Percentiles rank a stretch among this genome's conserved stretches.
phyloP scores from a whole-genome alignment of 106 monocot genomes.

The Vanilla planifolia region DNA sequence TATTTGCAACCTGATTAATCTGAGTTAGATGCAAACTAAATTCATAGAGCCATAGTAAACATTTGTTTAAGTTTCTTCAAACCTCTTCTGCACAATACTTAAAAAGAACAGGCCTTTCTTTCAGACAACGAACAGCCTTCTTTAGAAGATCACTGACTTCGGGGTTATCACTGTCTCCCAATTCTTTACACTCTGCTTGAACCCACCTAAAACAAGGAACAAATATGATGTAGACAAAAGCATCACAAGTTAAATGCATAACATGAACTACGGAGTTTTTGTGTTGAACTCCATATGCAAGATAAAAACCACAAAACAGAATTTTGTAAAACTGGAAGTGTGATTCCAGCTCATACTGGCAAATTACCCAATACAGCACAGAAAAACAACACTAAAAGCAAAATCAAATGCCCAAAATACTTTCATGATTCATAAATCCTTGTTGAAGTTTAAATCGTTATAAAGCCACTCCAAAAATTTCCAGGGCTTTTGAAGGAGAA shows the following conservation, averaged over 20 bases:
- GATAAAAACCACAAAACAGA: no score
- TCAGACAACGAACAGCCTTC: constrained; percentile 72
- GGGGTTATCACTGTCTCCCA: constrained; percentile 96
- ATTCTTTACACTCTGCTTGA: constrained; percentile 93
- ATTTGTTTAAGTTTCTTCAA: not conserved
- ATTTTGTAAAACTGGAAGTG: no score
- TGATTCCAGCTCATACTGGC: no score
- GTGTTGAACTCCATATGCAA: no score
- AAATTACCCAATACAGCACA: no score
- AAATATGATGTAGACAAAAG: not conserved
- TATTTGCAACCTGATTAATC: constrained; percentile 77
- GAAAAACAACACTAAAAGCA: no score
- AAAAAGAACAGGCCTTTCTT: constrained; percentile 94
- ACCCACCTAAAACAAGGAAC: constrained; percentile 67
- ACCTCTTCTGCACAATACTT: constrained; percentile 99
- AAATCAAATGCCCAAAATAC: no score
- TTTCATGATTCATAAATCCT: no score
- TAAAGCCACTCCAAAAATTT: no score
- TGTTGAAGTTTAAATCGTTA: no score
- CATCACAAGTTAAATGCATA: not conserved
- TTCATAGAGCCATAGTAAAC: constrained; percentile 4
- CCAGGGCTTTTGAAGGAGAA: no score
- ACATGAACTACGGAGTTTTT: not conserved
- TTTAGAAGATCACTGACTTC: constrained; percentile 87
- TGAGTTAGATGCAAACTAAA: constrained; percentile 5